These are phyloP conservation scores for Pestalotiopsis sp. DNA, from an alignment of 2,329 filamentous ascomycete species.

Conservation along the genomic window DNA sequence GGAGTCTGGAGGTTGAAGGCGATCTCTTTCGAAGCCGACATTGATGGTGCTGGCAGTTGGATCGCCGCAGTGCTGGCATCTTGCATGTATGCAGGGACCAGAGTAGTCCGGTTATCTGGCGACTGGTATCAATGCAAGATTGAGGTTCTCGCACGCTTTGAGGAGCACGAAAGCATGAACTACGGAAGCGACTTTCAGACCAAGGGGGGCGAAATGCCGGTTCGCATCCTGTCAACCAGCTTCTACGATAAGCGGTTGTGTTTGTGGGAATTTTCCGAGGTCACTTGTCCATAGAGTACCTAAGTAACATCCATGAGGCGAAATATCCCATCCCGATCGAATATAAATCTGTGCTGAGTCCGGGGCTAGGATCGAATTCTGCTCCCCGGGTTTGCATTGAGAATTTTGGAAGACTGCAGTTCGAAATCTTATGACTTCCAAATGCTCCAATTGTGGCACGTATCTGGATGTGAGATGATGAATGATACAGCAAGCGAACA, in stretches of 20 bases:
- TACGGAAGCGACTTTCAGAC: slow-evolving; percentile 79
- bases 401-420: not conserved
- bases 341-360: not conserved
- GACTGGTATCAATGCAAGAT: slow-evolving; percentile 56
- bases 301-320: not conserved
- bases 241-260: slow-evolving; percentile 76
- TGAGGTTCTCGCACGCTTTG: slow-evolving; percentile 70
- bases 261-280: slow-evolving; percentile 52
- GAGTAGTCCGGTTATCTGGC: slow-evolving; percentile 57
- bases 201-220: slow-evolving; percentile 29
- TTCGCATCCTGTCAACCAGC: slow-evolving; percentile 68
- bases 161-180: slow-evolving; percentile 92
- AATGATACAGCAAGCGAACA: no score
- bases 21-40: slow-evolving; percentile 38
- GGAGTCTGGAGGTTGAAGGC: slow-evolving; percentile 87
- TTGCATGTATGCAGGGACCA: slow-evolving; percentile 89
- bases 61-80: slow-evolving; percentile 69
- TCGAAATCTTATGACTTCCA: no score
- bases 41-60: slow-evolving; percentile 26
- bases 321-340: not conserved
- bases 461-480: no score
- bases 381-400: not conserved
- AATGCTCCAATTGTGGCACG: no score
- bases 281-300: not conserved
- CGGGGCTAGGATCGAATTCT: no score